A percentile compares a stretch with the other conserved stretches of the same genome.
phyloP scores from a whole-genome alignment of 202 grass and related monocot genomes.

The Setaria italica region DNA sequence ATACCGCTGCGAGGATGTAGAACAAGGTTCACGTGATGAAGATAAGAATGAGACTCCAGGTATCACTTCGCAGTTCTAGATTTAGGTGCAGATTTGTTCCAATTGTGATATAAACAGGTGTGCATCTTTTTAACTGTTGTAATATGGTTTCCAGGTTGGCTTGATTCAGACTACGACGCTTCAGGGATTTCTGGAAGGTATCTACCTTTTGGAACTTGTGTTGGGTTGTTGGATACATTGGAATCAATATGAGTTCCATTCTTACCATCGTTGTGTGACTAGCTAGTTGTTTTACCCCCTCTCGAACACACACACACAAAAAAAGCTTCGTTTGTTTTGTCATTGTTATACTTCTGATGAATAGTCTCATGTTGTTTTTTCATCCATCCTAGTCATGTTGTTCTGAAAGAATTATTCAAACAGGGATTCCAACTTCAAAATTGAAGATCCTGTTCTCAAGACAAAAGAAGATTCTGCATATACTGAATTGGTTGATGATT shows the following conservation, averaged over 20 bases:
- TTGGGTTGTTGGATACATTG: not conserved
- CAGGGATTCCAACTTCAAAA: not conserved
- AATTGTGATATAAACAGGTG: not conserved
- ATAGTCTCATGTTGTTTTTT: not conserved
- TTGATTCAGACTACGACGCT: not conserved
- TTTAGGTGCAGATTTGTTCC: not conserved
- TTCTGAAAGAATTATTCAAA: slow-evolving; percentile 3
- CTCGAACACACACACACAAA: too few relatives aligned
- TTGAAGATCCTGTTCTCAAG: not conserved
- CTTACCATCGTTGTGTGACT: not conserved
- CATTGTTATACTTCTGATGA: not conserved
- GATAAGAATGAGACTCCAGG: not conserved
- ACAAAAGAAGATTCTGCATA: slow-evolving; percentile 7
- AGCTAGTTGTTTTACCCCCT: not conserved
- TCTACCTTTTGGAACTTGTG: not conserved
- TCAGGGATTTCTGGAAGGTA: not conserved
- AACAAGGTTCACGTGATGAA: not conserved
- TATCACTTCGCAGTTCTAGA: not conserved
- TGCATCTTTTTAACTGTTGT: not conserved
- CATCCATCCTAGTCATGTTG: not conserved
- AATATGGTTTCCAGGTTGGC: not conserved
- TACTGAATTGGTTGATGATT: too few relatives aligned
- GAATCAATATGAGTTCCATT: not conserved
- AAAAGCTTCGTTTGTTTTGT: not conserved
- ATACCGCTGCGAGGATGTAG: not conserved